phyloP scores from a whole-genome alignment of 2,329 filamentous ascomycete species.

The Venturia carpophila region DNA sequence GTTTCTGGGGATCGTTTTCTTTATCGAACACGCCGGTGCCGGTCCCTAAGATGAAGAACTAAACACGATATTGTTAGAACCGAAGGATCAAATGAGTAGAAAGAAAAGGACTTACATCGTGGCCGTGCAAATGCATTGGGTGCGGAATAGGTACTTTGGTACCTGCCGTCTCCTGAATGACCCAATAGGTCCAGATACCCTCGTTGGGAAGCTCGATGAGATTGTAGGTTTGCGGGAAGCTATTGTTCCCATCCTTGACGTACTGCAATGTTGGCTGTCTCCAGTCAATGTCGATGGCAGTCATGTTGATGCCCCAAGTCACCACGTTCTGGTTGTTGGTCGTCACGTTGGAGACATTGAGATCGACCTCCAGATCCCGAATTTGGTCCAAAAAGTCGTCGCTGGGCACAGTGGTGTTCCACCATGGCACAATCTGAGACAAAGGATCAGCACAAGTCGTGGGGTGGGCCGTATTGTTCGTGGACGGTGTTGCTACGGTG shows the following conservation, averaged over 20 bases:
- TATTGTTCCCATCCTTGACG: constrained; percentile 34
- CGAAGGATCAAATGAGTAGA: not conserved
- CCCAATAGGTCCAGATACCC: constrained; percentile 40
- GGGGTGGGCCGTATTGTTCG: constrained; percentile 23
- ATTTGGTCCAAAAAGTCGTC: constrained; percentile 28
- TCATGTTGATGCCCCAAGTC: constrained; percentile 34
- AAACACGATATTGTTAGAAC: too few relatives aligned
- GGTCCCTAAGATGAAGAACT: constrained; percentile 36
- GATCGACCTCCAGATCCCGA: constrained; percentile 28
- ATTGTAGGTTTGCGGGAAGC: constrained; percentile 34
- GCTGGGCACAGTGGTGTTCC: constrained; percentile 31
- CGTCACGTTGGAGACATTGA: constrained; percentile 27
- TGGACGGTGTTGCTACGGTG: constrained; percentile 22
- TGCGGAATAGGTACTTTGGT: constrained; percentile 32
- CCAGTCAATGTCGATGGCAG: constrained; percentile 38
- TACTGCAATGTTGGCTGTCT: constrained; percentile 39
- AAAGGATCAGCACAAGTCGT: constrained; percentile 28
- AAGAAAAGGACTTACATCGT: not conserved
- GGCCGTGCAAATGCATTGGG: constrained; percentile 34
- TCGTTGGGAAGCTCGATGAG: constrained; percentile 34
- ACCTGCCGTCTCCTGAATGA: constrained; percentile 37
- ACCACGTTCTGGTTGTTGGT: constrained; percentile 34
- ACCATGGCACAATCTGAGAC: constrained; percentile 25
- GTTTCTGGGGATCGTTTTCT: constrained; percentile 22
- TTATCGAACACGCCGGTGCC: constrained; percentile 33